Percentiles rank a stretch among this genome's conserved stretches.
Evolutionary conservation across 257 asterid species (phyloP).

Genomic region (Solanum verrucosum): DNA sequence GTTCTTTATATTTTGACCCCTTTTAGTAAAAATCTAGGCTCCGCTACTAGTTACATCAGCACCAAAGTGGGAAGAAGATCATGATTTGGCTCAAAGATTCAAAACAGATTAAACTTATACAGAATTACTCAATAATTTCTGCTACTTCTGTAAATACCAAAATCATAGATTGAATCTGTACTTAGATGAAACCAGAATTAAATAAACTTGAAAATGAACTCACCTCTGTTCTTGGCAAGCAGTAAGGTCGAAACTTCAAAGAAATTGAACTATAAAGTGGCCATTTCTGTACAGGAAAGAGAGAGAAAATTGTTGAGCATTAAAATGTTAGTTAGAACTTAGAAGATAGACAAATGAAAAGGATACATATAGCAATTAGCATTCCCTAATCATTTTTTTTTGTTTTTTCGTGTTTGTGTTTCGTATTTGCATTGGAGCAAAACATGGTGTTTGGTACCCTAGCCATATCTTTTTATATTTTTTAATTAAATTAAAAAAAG

Average conservation of each 20-base stretch:
- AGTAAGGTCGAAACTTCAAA: neutral
- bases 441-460: neutral
- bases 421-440: neutral
- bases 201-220: neutral
- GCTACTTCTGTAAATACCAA: neutral
- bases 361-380: neutral
- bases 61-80: neutral
- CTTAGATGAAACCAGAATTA: neutral
- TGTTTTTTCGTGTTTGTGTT: too few relatives aligned
- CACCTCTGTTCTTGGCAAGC: neutral
- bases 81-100: neutral
- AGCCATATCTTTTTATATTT: neutral
- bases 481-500: too few relatives aligned
- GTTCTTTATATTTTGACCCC: neutral
- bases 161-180: neutral
- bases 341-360: neutral
- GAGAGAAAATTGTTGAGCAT: neutral
- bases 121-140: neutral
- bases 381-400: neutral
- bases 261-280: neutral
- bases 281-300: neutral
- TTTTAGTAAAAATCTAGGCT: neutral
- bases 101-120: neutral
- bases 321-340: neutral
- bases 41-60: neutral